Base-by-base conservation (phyloP, 352 stramenopile genomes). In the Pythium brachiatum region DNA sequence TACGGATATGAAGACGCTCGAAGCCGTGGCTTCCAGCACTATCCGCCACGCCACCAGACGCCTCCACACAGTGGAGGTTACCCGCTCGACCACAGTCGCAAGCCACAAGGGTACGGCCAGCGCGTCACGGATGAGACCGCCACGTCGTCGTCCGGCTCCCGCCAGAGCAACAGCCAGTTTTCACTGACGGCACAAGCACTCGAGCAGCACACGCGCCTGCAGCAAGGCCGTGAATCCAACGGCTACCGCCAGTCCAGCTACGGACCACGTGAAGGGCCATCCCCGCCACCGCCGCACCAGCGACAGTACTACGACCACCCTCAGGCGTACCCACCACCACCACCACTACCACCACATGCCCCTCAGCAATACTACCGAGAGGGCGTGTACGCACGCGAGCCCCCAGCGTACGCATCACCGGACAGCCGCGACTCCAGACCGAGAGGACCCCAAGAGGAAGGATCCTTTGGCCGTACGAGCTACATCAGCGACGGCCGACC, bases 181-280 rank as follows among this genome's bases (percentile, higher is more conserved):
- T 68, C 62, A 48, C 69, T 86, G 55, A 86, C 77, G 26, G 78
- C 77, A 9, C 79, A 79, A 53, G 44, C 79, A 44, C 70, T 86
- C 18, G 77, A 74, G 20, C 64, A 77, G 32, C 77, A 86, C 43
- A 86, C 77, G 27, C 75, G 79, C n/a, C 5, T 27, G 20, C 41
- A 48, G 7, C 41, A 48, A 4, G 20, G 41, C 11, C 41, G 41
- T 8, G 41, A 48, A 7, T 48, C 41, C 18, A 7, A 27, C 7
- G 41, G 41, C 2, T 48, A 48, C 20, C 20, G n/a, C 20, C 7
- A 18, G 6, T 48, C 41, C n/a, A 13, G 41, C 26, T 27, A 48
- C 41, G 41, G 20, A 7, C n/a, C 41, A 16, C 41, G 7, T 25
- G 41, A 55, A 20, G 38, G 16, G 13, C 50, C 59, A n/a, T 36